Conservation (phyloP, 768 basidiomycete genomes). For the Suillus subalutaceus region DNA sequence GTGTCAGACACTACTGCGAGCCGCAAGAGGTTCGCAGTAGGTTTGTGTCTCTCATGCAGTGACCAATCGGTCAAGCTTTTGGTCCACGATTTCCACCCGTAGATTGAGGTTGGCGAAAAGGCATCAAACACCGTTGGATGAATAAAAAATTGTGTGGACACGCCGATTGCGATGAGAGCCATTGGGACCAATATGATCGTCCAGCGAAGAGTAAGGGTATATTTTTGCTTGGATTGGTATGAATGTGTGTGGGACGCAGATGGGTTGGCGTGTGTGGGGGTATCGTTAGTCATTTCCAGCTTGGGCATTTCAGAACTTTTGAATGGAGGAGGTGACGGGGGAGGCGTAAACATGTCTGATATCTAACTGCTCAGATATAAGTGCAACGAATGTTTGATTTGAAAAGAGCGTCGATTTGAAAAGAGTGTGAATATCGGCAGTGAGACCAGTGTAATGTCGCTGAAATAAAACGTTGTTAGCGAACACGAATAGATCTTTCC, state of each 20-base stretch:
- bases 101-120: conserved; percentile 30
- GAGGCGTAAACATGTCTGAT: conserved; percentile 43
- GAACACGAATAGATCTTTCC: not conserved
- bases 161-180: conserved; percentile 54
- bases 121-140: conserved; percentile 52
- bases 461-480: not conserved
- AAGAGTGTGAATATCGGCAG: conserved; percentile 26
- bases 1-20: conserved; percentile 19
- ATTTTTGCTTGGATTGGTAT: conserved; percentile 37
- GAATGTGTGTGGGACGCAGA: conserved; percentile 11
- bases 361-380: conserved; percentile 9
- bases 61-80: conserved; percentile 38
- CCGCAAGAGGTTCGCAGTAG: conserved; percentile 3
- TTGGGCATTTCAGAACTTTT: conserved; percentile 2
- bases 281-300: conserved; percentile 7
- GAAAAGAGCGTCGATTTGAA: conserved; percentile 30
- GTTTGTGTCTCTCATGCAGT: conserved; percentile 46
- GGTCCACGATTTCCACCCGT: conserved; percentile 35
- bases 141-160: conserved; percentile 51
- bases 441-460: not conserved
- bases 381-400: conserved; percentile 28
- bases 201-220: conserved; percentile 43
- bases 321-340: conserved; percentile 42
- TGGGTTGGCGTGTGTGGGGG: conserved; percentile 8
- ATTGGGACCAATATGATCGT: conserved; percentile 60